Base-by-base conservation (phyloP, 2,329 filamentous ascomycete genomes). In the Peltaster fructicola region DNA sequence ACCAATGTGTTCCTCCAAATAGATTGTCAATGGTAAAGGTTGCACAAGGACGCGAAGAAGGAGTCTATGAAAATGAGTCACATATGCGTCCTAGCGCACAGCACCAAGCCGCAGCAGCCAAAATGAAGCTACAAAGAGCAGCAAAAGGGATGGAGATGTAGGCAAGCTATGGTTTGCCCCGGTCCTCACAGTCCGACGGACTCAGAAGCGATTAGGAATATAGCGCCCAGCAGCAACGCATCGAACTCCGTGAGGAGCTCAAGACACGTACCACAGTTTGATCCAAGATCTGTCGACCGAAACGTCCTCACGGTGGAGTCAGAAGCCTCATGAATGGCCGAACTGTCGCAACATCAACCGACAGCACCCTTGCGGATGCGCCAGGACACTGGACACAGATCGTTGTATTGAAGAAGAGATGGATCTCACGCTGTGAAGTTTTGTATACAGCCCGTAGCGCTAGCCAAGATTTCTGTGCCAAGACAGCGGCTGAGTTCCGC, bases 211-310 rank as follows among this genome's bases (percentile, higher is more conserved):
- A 73, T 57, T 62, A 72, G 77, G 76, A 85, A 85, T 85, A 82
- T 84, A 70, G 71, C 67, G 67, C 65, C 73, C 62, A 59, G 60
- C 55, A 56, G 55, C 51, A 43, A 50, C 56, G 52, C 50, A 50
- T 59, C 65, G 63, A 65, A 68, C 66, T 67, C 80, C 73, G 74
- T 64, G 47, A 55, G 65, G 72, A 44, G 33, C 37, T 41, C 41
- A 43, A 58, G 51, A 54, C 54, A 53, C 61, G 33, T 29, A 38
- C 34, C 37, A 20, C 35, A 56, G n/a, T 54, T 88, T 67, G 46
- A 53, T 92, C 74, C 90, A 53, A 79, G 74, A 88, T 73, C 78
- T 88, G 82, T 91, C 80, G 77, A 82, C 79, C 71, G 75, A 77
- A 84, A 61, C 56, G 80, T 76, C 74, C 82, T 69, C 77, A 81